Evolutionary conservation across 2,329 filamentous ascomycete genomes (phyloP).

Genomic region (Phyllosticta citriasiana): DNA sequence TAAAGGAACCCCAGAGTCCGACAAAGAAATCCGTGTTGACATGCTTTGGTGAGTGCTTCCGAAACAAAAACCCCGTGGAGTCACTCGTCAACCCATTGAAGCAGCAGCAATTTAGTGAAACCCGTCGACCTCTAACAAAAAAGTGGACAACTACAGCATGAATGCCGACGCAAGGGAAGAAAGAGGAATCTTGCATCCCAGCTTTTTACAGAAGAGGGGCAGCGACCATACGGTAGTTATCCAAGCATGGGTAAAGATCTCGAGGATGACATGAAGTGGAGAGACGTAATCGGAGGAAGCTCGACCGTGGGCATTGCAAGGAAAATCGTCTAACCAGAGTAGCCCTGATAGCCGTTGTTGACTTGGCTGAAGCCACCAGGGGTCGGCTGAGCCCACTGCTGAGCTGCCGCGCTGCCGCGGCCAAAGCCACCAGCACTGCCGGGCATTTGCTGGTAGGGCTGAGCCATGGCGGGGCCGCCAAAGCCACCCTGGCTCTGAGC

Average conservation of each 20-base stretch:
- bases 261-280: slow-evolving; percentile 2
- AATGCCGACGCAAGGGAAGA: slow-evolving; percentile 8
- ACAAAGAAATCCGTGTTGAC: slow-evolving; percentile 9
- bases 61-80: slow-evolving; percentile 6
- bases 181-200: slow-evolving; percentile 10
- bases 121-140: slow-evolving; percentile 9
- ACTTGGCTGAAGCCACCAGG: slow-evolving; percentile 35
- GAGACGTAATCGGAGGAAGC: slow-evolving; percentile 7
- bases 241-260: slow-evolving; percentile 9
- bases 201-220: slow-evolving; percentile 10
- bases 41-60: slow-evolving; percentile 8
- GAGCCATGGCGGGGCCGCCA: slow-evolving; percentile 49
- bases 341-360: slow-evolving; percentile 49
- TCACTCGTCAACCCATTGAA: slow-evolving; percentile 8
- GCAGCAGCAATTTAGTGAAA: slow-evolving; percentile 11
- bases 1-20: slow-evolving; percentile 9
- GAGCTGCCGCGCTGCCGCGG: slow-evolving; percentile 48
- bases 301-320: slow-evolving; percentile 8
- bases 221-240: slow-evolving; percentile 11
- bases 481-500: slow-evolving; percentile 45
- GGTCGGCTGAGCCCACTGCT: slow-evolving; percentile 44
- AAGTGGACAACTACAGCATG: slow-evolving; percentile 11
- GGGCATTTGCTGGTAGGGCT: slow-evolving; percentile 39
- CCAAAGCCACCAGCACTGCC: slow-evolving; percentile 75
- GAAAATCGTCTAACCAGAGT: slow-evolving; percentile 41